Percentiles rank a stretch among this genome's conserved stretches.
Evolutionary conservation across 2,329 filamentous ascomycete genomes (phyloP).

Genomic region (Penicillium olsonii): DNA sequence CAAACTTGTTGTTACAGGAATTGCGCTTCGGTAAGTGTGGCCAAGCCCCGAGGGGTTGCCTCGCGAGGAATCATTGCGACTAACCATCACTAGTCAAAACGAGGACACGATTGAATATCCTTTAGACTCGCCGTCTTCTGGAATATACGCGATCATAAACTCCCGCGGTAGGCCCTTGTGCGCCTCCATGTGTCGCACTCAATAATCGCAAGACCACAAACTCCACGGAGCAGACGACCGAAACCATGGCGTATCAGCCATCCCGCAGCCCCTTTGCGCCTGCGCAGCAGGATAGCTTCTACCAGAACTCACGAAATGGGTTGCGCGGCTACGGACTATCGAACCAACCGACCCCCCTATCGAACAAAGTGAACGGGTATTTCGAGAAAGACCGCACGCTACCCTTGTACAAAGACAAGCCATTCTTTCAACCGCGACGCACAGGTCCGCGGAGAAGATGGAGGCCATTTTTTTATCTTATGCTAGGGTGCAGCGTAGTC

Average conservation of each 20-base stretch:
- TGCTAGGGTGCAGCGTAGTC: slow-evolving; percentile 58
- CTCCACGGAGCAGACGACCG: not conserved
- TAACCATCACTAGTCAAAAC: not conserved
- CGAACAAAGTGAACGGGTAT: slow-evolving; percentile 64
- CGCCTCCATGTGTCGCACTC: slow-evolving; percentile 16
- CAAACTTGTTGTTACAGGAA: not conserved
- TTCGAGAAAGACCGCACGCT: slow-evolving; percentile 66
- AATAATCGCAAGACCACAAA: slow-evolving; percentile 8
- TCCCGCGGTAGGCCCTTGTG: not conserved
- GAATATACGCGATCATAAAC: not conserved
- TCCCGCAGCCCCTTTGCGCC: slow-evolving; percentile 48
- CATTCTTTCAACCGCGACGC: slow-evolving; percentile 64
- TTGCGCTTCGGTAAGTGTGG: slow-evolving; percentile 1
- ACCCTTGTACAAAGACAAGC: slow-evolving; percentile 99
- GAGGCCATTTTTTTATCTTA: slow-evolving; percentile 61
- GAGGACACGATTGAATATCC: not conserved
- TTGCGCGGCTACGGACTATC: slow-evolving; percentile 41
- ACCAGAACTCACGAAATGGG: slow-evolving; percentile 31
- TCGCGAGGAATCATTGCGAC: not conserved
- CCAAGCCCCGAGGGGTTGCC: not conserved
- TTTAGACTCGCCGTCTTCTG: not conserved
- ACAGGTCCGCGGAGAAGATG: slow-evolving; percentile 61
- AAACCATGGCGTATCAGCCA: slow-evolving; percentile 54
- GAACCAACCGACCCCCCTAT: slow-evolving; percentile 50
- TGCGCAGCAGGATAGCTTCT: slow-evolving; percentile 29